Evolutionary conservation across 2,329 filamentous ascomycete species (phyloP), one percentile per base, ranked within the genome.

Genomic region (Exophiala alcalophila): DNA sequence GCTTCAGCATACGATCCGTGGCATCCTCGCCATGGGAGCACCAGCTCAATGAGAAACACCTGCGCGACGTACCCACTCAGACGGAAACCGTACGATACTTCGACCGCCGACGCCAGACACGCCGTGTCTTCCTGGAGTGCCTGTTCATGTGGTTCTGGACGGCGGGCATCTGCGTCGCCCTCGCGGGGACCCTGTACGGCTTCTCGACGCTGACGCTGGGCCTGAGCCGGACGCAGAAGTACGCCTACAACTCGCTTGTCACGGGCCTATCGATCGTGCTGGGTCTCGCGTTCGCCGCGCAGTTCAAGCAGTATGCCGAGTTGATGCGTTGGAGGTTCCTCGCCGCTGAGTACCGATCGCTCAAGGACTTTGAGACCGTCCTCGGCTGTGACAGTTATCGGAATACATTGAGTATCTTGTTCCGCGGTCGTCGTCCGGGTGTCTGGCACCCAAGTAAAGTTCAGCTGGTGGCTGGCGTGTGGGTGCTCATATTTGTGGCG

Each of bases 251-350:
- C 26, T 40, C 49, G 18, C 32, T 49, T 10, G 36, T 49, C 31
- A 51, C 49, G 1, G 45, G 40, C 3, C 29, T 49, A 4, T 51
- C 49, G 12, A 45, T 51, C 30, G 14, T 42, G n/a, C 40, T 51
- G 16, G 49, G 45, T 29, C 39, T 49, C 8, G 34, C 33, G 9
- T 47, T 51, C 31, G 44, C 44, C 9, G 40, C 45, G 7, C 39
- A 47, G 27, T 49, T 51, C 30, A 51, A 47, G 28, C 40, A 49
- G 28, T 51, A 49, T 25, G 44, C 43, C 24, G 37, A 49, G 23
- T 49, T 51, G 49, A 43, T 51, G 45, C 29, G 49, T 4, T 51
- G 49, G 49, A 31, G 49, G 16, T 45, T 51, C 19, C 45, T 51
- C 19, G 45, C 49, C 11, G 36, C 49, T 8, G 20, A 42, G 29